Evolutionary conservation across 495 filamentous ascomycete genomes (phyloP), one percentile per base, ranked within the genome.

Genomic region (Cercophora samala): DNA sequence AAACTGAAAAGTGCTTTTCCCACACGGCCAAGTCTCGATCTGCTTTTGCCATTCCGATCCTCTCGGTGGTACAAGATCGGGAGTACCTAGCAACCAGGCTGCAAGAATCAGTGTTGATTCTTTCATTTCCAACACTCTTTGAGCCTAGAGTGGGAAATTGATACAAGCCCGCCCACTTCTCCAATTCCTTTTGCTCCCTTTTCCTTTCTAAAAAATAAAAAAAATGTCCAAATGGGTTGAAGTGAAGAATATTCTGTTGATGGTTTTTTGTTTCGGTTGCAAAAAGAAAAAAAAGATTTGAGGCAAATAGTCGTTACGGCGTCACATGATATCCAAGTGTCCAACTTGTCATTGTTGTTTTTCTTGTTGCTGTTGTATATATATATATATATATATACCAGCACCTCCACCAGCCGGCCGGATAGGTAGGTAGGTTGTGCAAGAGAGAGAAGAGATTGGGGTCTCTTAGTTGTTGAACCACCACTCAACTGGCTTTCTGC

Each of bases 401-500:
- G 26, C 26, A 29, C 26, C 26, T 6, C 37, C 37, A 46, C 37
- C 37, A 46, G 37, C 37, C 37, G 13, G 37, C 37, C 37, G 37
- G 37, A 46, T 46, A 46, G 37, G 37, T 46, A 9, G 37, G 13
- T 46, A 46, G 37, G 37, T 46, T 46, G 37, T 46, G 37, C 37
- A 17, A 17, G 15, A 46, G 0, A 17, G 3, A 9, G 13, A 1
- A 46, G 5, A 9, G 37, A 9, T 11, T 5, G 3, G 37, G 0
- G 13, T 46, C 37, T 18, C 58, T 72, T 71, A 73, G 53, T 80
- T 68, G 75, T 76, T 73, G 74, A 84, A 82, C 32, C 67, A 70
- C 82, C 82, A 84, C 15, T 72, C 37, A 52, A 76, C 75, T 4
- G 70, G 26, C 15, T 64, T 32, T 52, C 82, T 77, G 37, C 82